Evolutionary conservation across 169 alveolate species (phyloP), one percentile per base, ranked within the genome.

Genomic region (Eimeria sp.): DNA sequence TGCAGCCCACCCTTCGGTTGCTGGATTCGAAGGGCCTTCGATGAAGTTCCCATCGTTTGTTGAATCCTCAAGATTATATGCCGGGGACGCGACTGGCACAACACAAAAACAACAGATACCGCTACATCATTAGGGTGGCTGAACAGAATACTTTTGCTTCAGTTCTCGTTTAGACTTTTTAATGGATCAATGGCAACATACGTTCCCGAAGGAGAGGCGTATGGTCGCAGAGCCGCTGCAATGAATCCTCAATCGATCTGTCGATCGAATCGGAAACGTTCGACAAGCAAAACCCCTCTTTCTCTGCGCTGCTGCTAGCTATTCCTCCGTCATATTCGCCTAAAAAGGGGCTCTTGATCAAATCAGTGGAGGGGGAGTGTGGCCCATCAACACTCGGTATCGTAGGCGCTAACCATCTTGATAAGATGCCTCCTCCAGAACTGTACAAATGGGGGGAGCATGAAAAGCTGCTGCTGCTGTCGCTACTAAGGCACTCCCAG

Each of bases 241-340:
- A 6, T 10, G 75, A 54, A 6, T 84, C 92, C 61, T 57, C 11
- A 22, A 84, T 84, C 3, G 58, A 11, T 34, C 58, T 84, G 75
- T 84, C 92, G 45, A 84, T 84, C 47, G 92, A 58, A 27, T 40
- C 76, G 25, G 92, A 84, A 16, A 84, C 92, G 49, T 84, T 84
- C 40, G 92, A 27, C 27, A 84, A 2, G 49, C 58, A 54, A 34
- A 84, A 84, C n/a, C 40, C 92, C 22, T 47, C 67, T 0, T 78
- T 16, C n/a, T 78, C 47, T 3, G 88, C 30, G 20, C 83, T 40
- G 57, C 5, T 4, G 57, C 27, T 25, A 9, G 47, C 1, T 47
- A 5, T n/a, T 25, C 14, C 22, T 25, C 43, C 70, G 43, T 18
- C 25, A 49, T n/a, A 63, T n/a, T 45, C 47, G 6, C 9, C 27